Evolutionary conservation across 192 early-diverging fungal species (phyloP), one percentile per base, ranked within the genome.

Genomic region (Globomyces pollinis-pini): DNA sequence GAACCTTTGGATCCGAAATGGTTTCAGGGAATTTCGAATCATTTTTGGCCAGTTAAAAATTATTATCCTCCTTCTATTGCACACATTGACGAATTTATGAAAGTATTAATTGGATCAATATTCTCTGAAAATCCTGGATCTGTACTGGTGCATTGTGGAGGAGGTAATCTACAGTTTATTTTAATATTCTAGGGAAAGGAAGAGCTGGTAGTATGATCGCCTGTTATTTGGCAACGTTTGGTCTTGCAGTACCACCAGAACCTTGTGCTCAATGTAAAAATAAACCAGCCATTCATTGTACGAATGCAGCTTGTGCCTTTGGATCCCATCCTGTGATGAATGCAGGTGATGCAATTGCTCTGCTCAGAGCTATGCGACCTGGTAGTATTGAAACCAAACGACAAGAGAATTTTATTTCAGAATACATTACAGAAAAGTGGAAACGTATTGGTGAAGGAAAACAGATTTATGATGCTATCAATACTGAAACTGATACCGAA

Each of bases 131-230:
- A 41, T 0, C 59, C 11, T 29, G 61, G 61, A n/a, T 59, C 63
- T 6, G 55, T 59, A 35, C 38, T 75, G 13, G 74, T 75, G 21
- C 74, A 75, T 58, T 75, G 74, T 33, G 70, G 68, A 18, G 73
- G 73, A 20, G 73, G n/a, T n/a, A n/a, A n/a, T n/a, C n/a, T n/a
- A n/a, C n/a, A n/a, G n/a, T n/a, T n/a, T n/a, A n/a, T n/a, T n/a
- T n/a, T n/a, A n/a, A n/a, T n/a, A n/a, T n/a, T n/a, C n/a, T n/a
- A n/a, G n/a, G 73, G 1, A 69, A 62, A 32, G 73, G 73, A n/a
- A 56, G 73, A 8, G 70, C 73, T 9, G 73, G 73, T 5, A 61
- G 66, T 32, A 58, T 75, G 55, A 35, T 68, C 29, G 57, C 49
- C 1, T 70, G 66, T 35, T 75, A 73, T 56, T 53, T 63, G 7